Conservation (phyloP, 768 basidiomycete species). For the Cyclocybe cylindracea region DNA sequence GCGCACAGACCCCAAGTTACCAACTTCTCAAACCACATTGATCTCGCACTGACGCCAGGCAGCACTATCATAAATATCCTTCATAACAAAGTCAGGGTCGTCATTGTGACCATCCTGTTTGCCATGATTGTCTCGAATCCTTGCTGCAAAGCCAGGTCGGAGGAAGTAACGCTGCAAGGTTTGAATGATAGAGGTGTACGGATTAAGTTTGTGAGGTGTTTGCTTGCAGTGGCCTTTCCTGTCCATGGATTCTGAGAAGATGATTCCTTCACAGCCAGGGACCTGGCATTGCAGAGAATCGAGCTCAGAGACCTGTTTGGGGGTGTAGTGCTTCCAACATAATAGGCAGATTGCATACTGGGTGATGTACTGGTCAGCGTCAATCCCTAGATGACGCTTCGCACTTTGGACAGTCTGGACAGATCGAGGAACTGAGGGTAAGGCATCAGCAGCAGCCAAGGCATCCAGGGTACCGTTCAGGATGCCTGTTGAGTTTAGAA, state of each 20-base stretch:
- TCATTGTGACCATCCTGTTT: constrained; percentile 10
- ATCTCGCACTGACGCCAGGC: constrained; percentile 15
- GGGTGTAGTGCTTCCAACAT: constrained; percentile 21
- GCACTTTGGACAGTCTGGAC: constrained; percentile 19
- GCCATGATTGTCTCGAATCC: constrained; percentile 9
- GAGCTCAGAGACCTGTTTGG: constrained; percentile 8
- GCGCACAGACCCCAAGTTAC: constrained; percentile 16
- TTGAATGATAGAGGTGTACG: constrained; percentile 20
- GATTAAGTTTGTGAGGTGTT: constrained; percentile 10
- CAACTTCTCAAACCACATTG: constrained; percentile 11
- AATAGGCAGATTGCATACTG: constrained; percentile 16
- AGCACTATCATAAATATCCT: constrained; percentile 20
- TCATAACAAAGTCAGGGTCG: constrained; percentile 23
- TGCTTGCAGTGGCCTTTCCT: constrained; percentile 8
- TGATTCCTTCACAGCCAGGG: constrained; percentile 13
- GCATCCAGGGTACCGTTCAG: no score
- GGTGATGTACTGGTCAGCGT: constrained; percentile 22
- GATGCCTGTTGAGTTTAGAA: no score
- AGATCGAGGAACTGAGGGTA: constrained; percentile 11
- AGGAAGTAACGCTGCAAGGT: constrained; percentile 17
- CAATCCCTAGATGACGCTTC: constrained; percentile 21
- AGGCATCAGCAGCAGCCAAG: constrained; percentile 7
- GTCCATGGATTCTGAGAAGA: constrained; percentile 7
- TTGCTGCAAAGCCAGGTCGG: constrained; percentile 11
- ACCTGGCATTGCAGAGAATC: no score